phyloP scores from a whole-genome alignment of 192 early-diverging fungal species.

The Glomus cerebriforme region DNA sequence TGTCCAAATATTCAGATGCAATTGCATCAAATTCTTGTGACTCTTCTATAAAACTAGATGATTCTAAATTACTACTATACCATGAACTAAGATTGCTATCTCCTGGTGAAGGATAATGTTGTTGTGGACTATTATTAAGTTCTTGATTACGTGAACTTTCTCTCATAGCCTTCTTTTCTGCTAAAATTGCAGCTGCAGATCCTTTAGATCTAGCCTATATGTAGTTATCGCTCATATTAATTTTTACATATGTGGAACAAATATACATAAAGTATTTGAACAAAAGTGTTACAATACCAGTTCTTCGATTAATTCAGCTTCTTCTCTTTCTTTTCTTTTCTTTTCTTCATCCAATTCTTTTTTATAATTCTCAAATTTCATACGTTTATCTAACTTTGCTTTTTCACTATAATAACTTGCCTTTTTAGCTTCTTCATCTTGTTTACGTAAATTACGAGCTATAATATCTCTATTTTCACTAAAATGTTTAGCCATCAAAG shows the following conservation, averaged over 20 bases:
- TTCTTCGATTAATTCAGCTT: slow-evolving; percentile 67
- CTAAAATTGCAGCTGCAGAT: slow-evolving; percentile 38
- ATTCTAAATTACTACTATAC: neutral
- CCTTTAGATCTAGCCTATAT: slow-evolving; percentile 39
- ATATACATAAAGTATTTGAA: neutral
- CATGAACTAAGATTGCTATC: neutral
- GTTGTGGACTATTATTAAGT: neutral
- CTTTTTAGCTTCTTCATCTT: slow-evolving; percentile 57
- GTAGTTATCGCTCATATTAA: no score
- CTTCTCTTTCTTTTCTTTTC: slow-evolving; percentile 57
- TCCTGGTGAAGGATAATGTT: neutral
- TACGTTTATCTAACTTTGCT: slow-evolving; percentile 49
- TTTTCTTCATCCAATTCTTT: slow-evolving; percentile 68
- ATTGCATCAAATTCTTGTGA: slow-evolving; percentile 18
- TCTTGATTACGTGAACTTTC: neutral
- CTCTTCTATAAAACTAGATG: neutral
- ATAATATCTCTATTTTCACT: slow-evolving; percentile 80
- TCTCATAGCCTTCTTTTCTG: slow-evolving; percentile 37
- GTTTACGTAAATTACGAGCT: slow-evolving; percentile 55
- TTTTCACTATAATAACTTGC: slow-evolving; percentile 45
- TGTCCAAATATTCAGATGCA: slow-evolving; percentile 19
- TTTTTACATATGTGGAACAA: no score
- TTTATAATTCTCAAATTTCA: slow-evolving; percentile 65
- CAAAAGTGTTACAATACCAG: slow-evolving; percentile 41
- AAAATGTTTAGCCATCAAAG: slow-evolving; percentile 66